These are phyloP conservation scores for Arthromyces matolae DNA, from an alignment of 768 basidiomycete genomes.

Conservation along the genomic window DNA sequence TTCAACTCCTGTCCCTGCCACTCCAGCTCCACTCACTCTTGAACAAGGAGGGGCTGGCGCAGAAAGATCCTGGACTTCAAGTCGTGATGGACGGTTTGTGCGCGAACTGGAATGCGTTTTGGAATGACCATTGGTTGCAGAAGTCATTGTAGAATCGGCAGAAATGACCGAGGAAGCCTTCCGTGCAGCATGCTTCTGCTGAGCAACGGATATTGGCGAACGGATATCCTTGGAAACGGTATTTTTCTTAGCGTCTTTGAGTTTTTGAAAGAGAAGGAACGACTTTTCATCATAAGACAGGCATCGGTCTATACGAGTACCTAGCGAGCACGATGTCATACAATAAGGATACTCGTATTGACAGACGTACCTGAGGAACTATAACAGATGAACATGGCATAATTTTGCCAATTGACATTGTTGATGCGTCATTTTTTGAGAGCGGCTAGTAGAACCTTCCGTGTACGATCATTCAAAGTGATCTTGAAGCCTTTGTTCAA, in stretches of 20 bases:
- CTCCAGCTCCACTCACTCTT: no score
- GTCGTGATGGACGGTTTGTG: conserved; percentile 57
- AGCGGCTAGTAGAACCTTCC: conserved; percentile 97
- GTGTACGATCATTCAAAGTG: conserved; percentile 95
- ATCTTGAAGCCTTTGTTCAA: conserved; percentile 92
- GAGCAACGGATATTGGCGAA: conserved; percentile 94
- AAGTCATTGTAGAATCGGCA: conserved; percentile 36
- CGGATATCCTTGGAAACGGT: conserved; percentile 98
- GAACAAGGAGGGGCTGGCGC: conserved; percentile 45
- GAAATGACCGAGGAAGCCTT: conserved; percentile 63
- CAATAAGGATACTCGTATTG: not conserved
- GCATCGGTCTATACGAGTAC: conserved; percentile 85
- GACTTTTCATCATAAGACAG: conserved; percentile 98
- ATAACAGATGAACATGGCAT: conserved; percentile 99
- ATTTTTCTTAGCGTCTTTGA: conserved; percentile 96
- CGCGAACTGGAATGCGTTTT: conserved; percentile 39
- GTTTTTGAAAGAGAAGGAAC: conserved; percentile 90
- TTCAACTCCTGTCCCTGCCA: no score
- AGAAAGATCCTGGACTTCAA: conserved; percentile 65
- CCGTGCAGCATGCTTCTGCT: conserved; percentile 90
- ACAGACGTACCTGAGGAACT: conserved; percentile 72
- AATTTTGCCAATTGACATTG: conserved; percentile 97
- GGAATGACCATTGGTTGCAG: conserved; percentile 42
- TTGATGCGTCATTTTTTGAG: conserved; percentile 99
- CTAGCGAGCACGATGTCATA: conserved; percentile 28